These are phyloP conservation scores for Pelagomonas calceolata DNA, from an alignment of 108 stramenopile genomes.

Conservation along the genomic window DNA sequence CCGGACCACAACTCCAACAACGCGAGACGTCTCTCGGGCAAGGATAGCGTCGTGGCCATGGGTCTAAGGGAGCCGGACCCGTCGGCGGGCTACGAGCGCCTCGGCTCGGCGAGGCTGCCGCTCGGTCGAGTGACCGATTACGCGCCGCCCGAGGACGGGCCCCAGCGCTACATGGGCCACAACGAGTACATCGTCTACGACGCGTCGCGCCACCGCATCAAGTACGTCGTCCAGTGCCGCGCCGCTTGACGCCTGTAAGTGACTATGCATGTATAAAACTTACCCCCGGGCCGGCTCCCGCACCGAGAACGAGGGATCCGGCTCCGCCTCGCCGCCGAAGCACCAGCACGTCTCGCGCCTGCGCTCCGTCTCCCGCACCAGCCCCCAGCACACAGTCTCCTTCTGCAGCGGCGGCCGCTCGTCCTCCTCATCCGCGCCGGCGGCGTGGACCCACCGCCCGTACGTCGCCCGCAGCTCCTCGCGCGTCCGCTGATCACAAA, in stretches of 20 bases:
- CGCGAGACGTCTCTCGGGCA: constrained; percentile 5
- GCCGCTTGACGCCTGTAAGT: too few species aligned
- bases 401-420: too few species aligned
- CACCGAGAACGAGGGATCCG: too few species aligned
- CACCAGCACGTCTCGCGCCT: too few species aligned
- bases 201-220: constrained; percentile 20
- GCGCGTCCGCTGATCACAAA: background rate
- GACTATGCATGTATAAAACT: too few species aligned
- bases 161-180: constrained; percentile 4
- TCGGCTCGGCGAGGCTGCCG: background rate
- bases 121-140: background rate
- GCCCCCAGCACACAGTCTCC: too few species aligned
- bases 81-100: background rate
- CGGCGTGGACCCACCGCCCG: background rate
- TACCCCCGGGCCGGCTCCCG: too few species aligned
- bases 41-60: constrained; percentile 13
- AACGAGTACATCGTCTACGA: constrained; percentile 35
- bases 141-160: background rate
- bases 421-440: too few species aligned
- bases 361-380: too few species aligned
- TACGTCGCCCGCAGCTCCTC: background rate
- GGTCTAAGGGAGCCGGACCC: constrained; percentile 2
- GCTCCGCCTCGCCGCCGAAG: too few species aligned
- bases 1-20: constrained; percentile 21
- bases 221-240: constrained; percentile 22